Evolutionary conservation across 352 stramenopile genomes (phyloP), one percentile per base, ranked within the genome.

Genomic region (Globisporangium camurandrum): DNA sequence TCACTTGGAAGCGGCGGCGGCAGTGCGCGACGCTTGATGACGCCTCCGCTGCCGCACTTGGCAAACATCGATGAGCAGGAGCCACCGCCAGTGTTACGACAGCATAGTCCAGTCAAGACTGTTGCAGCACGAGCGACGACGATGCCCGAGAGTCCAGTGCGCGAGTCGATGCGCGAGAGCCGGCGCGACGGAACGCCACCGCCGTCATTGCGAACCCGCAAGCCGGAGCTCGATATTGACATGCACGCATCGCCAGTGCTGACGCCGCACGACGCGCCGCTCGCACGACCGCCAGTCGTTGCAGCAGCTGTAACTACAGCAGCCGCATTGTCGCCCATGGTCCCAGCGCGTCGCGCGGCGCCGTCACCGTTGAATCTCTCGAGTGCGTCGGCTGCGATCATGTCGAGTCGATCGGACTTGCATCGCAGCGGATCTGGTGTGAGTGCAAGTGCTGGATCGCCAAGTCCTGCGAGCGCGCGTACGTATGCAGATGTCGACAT

Each of bases 221-320:
- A 51, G 34, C 16, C 51, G n/a, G 49, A 50, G 33, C 33, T 57
- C 24, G 51, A 57, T 43, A 57, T 57, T 49, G 51, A 57, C 42
- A 57, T 37, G 11, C 22, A 26, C 22, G 28, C 16, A 12, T 57
- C 51, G 31, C 43, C 51, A 4, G 22, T 30, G 1, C 3, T 42
- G 4, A 23, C 38, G 24, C 40, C 38, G 38, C 46, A 39, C 27
- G 42, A 49, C 5, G 40, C 34, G 2, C 24, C 42, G 17, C 27
- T n/a, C n/a, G n/a, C n/a, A n/a, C n/a, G n/a, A n/a, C n/a, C n/a
- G n/a, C 17, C 42, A 26, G 5, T 24, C 22, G 17, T 48, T 28
- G n/a, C 14, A 8, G 30, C 16, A 24, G 36, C 44, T 3, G 28
- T 12, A 11, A 28, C 14, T 11, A 12, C 44, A 20, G 20, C 22